Base-by-base conservation (phyloP, 2,329 filamentous ascomycete genomes). In the Fusarium sp. region DNA sequence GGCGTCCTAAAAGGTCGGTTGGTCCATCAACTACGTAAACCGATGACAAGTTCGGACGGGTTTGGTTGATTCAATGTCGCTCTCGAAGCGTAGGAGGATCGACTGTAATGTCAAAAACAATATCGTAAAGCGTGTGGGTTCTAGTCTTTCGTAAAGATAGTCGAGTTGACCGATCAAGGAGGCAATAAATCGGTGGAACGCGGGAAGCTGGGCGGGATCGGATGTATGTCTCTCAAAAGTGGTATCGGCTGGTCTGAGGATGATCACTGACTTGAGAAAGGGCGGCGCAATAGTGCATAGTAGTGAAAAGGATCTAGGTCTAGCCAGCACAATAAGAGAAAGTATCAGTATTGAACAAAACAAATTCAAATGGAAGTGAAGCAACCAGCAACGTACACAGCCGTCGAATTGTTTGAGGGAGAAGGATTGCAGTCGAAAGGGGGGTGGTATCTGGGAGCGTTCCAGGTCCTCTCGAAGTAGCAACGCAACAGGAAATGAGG, bases 21-120 rank as follows among this genome's bases (percentile, higher is more conserved):
- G 66, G 71, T 77, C 76, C 75, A 77, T 77, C 59, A 75, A 76
- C 69, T 63, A 62, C 46, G 47, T 47, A 41, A 41, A 51, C 36
- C 49, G 51, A 42, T 47, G 41, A 46, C 40, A 41, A 59, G 14
- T 37, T 64, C 51, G 27, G 51, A 51, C 58, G 41, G 54, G 57
- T 58, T 69, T 49, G 58, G 48, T 66, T 51, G 47, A 63, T 70
- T 48, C 29, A 56, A 64, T 40, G 58, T 64, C 59, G 65, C 54
- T 53, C 45, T 51, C 17, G 46, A 51, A 51, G 45, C 43, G 23
- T 42, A 58, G 29, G 11, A 36, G 25, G 42, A 43, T 58, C 46
- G 29, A 33, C 29, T 53, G 35, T 50, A 41, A 37, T 47, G 33
- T 35, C n/a, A 40, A 39, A 13, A 51, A 51, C 42, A 48, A 52